A percentile compares a stretch with the other conserved stretches of the same genome.
These are phyloP conservation scores for Pyrus communis DNA, from an alignment of 306 rosid genomes.

Conservation along the genomic window DNA sequence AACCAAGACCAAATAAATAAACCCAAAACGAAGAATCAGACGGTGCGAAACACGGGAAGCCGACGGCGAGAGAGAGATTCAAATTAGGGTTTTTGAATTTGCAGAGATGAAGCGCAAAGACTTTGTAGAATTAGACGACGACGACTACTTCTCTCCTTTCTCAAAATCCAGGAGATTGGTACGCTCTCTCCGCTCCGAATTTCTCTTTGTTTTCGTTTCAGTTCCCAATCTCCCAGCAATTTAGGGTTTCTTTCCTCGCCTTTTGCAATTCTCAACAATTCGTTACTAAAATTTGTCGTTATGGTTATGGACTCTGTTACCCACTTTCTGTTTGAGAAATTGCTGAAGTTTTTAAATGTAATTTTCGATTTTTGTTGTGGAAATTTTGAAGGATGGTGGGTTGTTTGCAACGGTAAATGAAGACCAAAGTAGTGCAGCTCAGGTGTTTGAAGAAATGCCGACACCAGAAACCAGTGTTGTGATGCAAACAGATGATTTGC, in stretches of 20 bases:
- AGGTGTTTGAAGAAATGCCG: not conserved
- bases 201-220: not conserved
- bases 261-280: not conserved
- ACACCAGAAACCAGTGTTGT: not conserved
- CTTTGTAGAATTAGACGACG: not conserved
- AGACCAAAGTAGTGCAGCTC: not conserved
- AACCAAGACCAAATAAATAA: not conserved
- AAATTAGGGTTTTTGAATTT: not conserved
- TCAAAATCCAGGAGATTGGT: constrained; percentile 23
- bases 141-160: constrained; percentile 5
- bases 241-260: not conserved
- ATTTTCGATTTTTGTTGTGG: not conserved
- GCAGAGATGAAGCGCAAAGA: constrained; percentile 28
- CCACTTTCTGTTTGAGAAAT: not conserved
- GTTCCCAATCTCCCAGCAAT: not conserved
- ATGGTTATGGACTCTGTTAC: not conserved
- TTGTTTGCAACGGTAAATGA: not conserved
- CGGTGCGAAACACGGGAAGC: not conserved
- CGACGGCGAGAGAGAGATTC: not conserved
- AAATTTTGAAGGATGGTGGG: constrained; percentile 9
- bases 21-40: not conserved
- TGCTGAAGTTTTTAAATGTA: not conserved
- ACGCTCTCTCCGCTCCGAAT: not conserved
- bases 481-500: not conserved
- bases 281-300: not conserved